Evolutionary conservation across 2,329 filamentous ascomycete genomes (phyloP).

Genomic region (Penicillium thymicola): DNA sequence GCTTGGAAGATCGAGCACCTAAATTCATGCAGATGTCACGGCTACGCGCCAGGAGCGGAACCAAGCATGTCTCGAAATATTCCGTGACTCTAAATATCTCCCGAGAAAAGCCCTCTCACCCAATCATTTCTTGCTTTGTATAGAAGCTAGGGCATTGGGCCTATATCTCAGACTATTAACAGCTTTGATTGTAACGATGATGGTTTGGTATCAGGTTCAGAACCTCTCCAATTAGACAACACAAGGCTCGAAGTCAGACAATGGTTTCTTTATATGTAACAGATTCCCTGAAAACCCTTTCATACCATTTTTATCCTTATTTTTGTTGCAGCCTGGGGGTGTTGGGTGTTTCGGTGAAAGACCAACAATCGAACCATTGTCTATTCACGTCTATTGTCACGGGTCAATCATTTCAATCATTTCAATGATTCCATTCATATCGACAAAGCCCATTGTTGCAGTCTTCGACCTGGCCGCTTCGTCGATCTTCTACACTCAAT

Average conservation of each 20-base stretch:
- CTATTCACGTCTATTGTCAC: slow-evolving; percentile 1
- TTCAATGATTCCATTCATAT: background rate
- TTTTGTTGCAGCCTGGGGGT: background rate
- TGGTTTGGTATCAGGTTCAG: slow-evolving; percentile 4
- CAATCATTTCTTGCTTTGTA: slow-evolving; percentile 13
- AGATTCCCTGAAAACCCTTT: slow-evolving; percentile 2
- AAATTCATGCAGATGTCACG: background rate
- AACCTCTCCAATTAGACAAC: slow-evolving; percentile 14
- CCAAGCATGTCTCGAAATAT: slow-evolving; percentile 15
- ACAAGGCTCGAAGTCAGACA: background rate
- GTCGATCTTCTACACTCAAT: background rate
- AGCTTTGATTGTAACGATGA: slow-evolving; percentile 13
- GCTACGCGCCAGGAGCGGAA: slow-evolving; percentile 22
- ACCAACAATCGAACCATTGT: background rate
- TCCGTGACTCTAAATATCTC: slow-evolving; percentile 8
- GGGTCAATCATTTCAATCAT: background rate
- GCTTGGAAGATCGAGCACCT: background rate
- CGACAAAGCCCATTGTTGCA: slow-evolving; percentile 5
- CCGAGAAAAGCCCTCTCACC: slow-evolving; percentile 10
- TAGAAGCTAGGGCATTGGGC: slow-evolving; percentile 1
- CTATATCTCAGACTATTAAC: slow-evolving; percentile 6
- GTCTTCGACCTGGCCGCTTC: background rate
- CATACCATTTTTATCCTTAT: slow-evolving; percentile 4
- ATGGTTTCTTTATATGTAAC: slow-evolving; percentile 17
- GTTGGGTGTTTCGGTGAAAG: background rate